Evolutionary conservation across 352 stramenopile genomes (phyloP).

Genomic region (Globisporangium cystogenes): DNA sequence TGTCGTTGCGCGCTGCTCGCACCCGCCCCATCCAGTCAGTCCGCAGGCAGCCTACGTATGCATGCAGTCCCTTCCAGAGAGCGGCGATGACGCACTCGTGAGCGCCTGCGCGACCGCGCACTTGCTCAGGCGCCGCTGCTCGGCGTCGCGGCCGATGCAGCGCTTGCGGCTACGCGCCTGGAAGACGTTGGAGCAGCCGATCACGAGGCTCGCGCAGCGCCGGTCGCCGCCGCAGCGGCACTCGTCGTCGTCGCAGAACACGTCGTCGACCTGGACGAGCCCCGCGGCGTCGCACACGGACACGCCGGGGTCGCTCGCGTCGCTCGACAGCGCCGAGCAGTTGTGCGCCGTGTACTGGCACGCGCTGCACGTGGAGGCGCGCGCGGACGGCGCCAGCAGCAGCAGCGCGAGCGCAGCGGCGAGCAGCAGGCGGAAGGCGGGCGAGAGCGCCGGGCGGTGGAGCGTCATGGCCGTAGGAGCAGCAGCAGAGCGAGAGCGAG

Average conservation of each 20-base stretch:
- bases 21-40: neutral
- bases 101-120: constrained; percentile 42
- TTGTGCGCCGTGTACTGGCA: constrained; percentile 67
- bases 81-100: constrained; percentile 51
- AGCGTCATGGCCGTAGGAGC: too few species aligned
- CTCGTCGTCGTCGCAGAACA: constrained; percentile 65
- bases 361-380: constrained; percentile 37
- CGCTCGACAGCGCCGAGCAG: constrained; percentile 27
- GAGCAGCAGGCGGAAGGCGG: neutral
- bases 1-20: constrained; percentile 26
- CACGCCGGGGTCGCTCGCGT: constrained; percentile 11
- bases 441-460: too few species aligned
- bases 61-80: too few species aligned
- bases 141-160: constrained; percentile 45
- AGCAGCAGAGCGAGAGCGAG: too few species aligned
- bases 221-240: constrained; percentile 46
- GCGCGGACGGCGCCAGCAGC: constrained; percentile 11
- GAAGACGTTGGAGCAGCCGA: constrained; percentile 71
- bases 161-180: constrained; percentile 60
- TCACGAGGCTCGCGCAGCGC: constrained; percentile 52
- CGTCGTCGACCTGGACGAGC: constrained; percentile 72
- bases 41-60: too few species aligned
- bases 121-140: constrained; percentile 43
- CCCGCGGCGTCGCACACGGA: constrained; percentile 52
- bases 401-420: constrained; percentile 11